These are phyloP conservation scores for Pterocarpus macrocarpus DNA, from an alignment of 306 rosid genomes.

Conservation along the genomic window DNA sequence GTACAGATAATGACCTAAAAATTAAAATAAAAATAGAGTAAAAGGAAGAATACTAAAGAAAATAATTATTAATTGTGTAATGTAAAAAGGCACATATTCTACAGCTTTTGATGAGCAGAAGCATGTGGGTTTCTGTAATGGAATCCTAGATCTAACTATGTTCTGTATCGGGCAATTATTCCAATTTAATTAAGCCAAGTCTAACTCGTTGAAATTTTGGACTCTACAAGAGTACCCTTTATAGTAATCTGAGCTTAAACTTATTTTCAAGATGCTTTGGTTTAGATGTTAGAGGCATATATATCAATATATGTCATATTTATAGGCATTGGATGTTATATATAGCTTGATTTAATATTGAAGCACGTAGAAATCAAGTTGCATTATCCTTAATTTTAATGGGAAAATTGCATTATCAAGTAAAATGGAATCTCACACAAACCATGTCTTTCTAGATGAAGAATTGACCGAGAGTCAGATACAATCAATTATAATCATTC, in stretches of 20 bases:
- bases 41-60: conserved; percentile 41
- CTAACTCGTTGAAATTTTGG: conserved; percentile 29
- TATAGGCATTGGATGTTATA: neutral
- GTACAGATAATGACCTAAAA: conserved; percentile 47
- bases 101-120: conserved; percentile 69
- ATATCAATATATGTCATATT: neutral
- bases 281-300: too few relatives aligned
- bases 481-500: conserved; percentile 17
- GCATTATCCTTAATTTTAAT: neutral
- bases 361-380: conserved; percentile 9
- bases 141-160: conserved; percentile 77
- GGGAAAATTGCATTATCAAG: neutral
- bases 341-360: conserved; percentile 4
- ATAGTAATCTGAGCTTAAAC: conserved; percentile 19
- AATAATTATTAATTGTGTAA: conserved; percentile 40
- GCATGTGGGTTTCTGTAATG: conserved; percentile 78
- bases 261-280: neutral
- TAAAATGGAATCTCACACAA: conserved; percentile 24
- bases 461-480: conserved; percentile 17
- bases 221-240: conserved; percentile 44
- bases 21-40: conserved; percentile 35
- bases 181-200: conserved; percentile 42
- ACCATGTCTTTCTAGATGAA: conserved; percentile 7
- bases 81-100: conserved; percentile 72
- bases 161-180: conserved; percentile 54